A percentile compares a stretch with the other conserved stretches of the same genome.
phyloP scores from a whole-genome alignment of 352 stramenopile species.

The Salisapilia sapeloensis region DNA sequence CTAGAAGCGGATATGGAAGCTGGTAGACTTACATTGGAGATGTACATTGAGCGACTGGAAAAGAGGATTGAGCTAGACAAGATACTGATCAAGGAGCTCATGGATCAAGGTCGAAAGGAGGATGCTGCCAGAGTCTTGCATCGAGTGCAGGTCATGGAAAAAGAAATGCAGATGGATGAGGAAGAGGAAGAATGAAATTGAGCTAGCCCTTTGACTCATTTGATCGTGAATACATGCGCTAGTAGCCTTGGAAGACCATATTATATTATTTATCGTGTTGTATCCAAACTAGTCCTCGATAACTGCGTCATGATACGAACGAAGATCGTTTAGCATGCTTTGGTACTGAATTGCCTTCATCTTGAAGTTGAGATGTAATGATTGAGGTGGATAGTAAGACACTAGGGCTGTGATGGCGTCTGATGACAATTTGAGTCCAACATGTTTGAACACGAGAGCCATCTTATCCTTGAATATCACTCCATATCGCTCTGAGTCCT shows the following conservation, averaged over 20 bases:
- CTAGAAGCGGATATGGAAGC: slow-evolving; percentile 75
- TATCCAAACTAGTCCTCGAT: no score
- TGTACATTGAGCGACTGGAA: slow-evolving; percentile 38
- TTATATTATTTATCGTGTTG: no score
- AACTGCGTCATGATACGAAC: slow-evolving; percentile 1
- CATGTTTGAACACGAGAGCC: slow-evolving; percentile 22
- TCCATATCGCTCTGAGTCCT: slow-evolving; percentile 11
- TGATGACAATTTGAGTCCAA: slow-evolving; percentile 26
- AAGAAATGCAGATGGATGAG: slow-evolving; percentile 32
- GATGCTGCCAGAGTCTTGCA: slow-evolving; percentile 56
- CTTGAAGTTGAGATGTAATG: no score
- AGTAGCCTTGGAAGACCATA: no score
- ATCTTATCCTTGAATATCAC: slow-evolving; percentile 18
- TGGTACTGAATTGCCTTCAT: slow-evolving; percentile 2
- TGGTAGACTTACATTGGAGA: slow-evolving; percentile 50
- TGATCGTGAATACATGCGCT: no score
- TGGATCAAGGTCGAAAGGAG: slow-evolving; percentile 17
- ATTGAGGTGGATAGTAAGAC: no score
- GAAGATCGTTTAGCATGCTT: slow-evolving; percentile 2
- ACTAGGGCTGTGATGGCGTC: slow-evolving; percentile 18
- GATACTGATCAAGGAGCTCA: slow-evolving; percentile 18
- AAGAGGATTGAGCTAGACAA: slow-evolving; percentile 31
- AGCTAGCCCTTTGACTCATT: not conserved
- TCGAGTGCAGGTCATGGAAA: slow-evolving; percentile 65
- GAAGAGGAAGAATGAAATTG: slow-evolving; percentile 2